Evolutionary conservation across 768 basidiomycete species (phyloP).

Genomic region (Podaxis rugospora): DNA sequence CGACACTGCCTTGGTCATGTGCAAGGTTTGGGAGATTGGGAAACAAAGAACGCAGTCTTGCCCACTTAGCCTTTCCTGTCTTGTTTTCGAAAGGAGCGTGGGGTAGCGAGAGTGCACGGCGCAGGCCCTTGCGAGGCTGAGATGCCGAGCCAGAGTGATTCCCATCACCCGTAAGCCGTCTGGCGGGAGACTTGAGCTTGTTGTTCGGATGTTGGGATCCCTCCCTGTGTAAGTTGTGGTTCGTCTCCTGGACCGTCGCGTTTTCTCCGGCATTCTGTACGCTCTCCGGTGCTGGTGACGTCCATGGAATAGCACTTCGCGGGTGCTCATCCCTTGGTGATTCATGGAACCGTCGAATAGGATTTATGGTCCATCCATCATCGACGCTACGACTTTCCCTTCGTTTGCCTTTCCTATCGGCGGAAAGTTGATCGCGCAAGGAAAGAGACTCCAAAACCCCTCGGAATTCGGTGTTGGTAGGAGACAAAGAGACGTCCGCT

Average conservation of each 20-base stretch:
- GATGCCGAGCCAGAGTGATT: constrained; percentile 5
- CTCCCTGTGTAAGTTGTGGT: not conserved
- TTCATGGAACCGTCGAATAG: constrained; percentile 51
- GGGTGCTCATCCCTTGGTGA: constrained; percentile 44
- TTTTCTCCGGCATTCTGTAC: not conserved
- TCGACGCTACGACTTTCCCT: constrained; percentile 44
- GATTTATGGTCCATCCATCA: constrained; percentile 42
- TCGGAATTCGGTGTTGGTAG: constrained; percentile 48
- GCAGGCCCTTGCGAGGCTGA: constrained; percentile 16
- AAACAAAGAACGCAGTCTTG: constrained; percentile 59
- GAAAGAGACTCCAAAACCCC: constrained; percentile 51
- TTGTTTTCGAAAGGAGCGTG: constrained; percentile 17
- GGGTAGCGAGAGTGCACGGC: constrained; percentile 31
- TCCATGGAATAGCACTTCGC: constrained; percentile 26
- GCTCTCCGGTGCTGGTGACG: constrained; percentile 9
- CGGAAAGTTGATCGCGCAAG: constrained; percentile 28
- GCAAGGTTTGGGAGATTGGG: constrained; percentile 44
- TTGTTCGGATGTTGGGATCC: not conserved
- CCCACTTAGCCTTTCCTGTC: constrained; percentile 46
- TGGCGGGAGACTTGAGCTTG: not conserved
- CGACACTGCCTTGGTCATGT: constrained; percentile 22
- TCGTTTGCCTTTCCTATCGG: constrained; percentile 52
- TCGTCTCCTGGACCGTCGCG: not conserved
- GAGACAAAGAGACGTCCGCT: constrained; percentile 29
- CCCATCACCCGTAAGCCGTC: not conserved